These are phyloP conservation scores for Pythium sp. DNA, from an alignment of 352 stramenopile species.

Conservation along the genomic window DNA sequence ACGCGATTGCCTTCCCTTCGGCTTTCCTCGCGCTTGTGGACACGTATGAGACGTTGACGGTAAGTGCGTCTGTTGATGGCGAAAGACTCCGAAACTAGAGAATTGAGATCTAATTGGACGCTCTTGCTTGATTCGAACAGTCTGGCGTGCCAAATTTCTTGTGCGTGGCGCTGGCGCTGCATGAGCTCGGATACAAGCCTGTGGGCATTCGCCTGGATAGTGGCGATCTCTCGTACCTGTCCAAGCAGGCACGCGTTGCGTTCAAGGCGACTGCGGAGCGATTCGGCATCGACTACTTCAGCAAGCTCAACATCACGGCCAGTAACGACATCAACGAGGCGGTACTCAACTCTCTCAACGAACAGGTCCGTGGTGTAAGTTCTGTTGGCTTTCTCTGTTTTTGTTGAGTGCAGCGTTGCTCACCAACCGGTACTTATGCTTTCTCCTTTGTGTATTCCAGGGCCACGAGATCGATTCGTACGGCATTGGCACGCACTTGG, in stretches of 20 bases:
- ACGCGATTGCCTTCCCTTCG: conserved; percentile 96
- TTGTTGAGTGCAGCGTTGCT: neutral
- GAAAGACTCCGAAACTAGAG: neutral
- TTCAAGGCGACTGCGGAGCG: conserved; percentile 52
- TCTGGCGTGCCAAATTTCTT: conserved; percentile 97
- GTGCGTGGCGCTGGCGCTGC: conserved; percentile 92
- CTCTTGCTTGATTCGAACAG: conserved; percentile 25
- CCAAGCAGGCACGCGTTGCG: conserved; percentile 72
- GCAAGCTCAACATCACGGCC: conserved; percentile 91
- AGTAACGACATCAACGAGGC: conserved; percentile 99
- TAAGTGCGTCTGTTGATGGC: conserved; percentile 37
- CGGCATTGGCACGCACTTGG: conserved; percentile 94
- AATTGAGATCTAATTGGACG: neutral
- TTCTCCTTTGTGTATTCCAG: conserved; percentile 26
- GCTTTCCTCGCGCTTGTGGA: conserved; percentile 97
- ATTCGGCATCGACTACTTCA: conserved; percentile 79
- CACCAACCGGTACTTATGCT: conserved; percentile 5
- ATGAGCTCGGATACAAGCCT: conserved; percentile 88
- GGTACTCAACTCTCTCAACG: conserved; percentile 92
- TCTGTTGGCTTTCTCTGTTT: conserved; percentile 11
- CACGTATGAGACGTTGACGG: conserved; percentile 96
- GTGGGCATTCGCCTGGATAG: conserved; percentile 96
- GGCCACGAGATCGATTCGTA: conserved; percentile 95
- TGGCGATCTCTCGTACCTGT: conserved; percentile 97
- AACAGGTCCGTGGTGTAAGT: conserved; percentile 67